These are phyloP conservation scores for Paramyrothecium roridum DNA, from an alignment of 2,329 filamentous ascomycete species.

Conservation along the genomic window DNA sequence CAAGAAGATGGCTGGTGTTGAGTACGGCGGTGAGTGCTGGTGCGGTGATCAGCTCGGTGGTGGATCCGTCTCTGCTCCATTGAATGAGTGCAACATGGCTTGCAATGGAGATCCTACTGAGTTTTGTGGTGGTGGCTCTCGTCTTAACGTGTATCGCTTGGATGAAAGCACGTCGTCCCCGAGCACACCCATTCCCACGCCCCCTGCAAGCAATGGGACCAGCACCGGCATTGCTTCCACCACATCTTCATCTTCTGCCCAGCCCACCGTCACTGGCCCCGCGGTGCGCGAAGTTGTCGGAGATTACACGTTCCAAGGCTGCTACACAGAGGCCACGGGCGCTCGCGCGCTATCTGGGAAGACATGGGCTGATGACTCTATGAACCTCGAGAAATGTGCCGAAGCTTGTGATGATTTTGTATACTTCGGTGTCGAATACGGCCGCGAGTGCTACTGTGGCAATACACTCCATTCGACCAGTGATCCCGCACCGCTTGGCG, in stretches of 20 bases:
- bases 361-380: constrained; percentile 23
- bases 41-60: constrained; percentile 24
- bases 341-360: constrained; percentile 25
- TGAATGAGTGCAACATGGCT: constrained; percentile 28
- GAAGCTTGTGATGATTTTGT: constrained; percentile 22
- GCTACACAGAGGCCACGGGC: constrained; percentile 29
- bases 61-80: constrained; percentile 23
- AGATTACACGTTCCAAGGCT: constrained; percentile 29
- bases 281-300: constrained; percentile 19
- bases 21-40: constrained; percentile 37
- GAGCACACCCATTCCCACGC: background rate
- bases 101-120: constrained; percentile 28
- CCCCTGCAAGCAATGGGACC: background rate
- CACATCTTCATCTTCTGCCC: constrained; percentile 1
- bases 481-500: constrained; percentile 21
- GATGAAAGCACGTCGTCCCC: constrained; percentile 2
- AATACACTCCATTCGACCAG: constrained; percentile 23
- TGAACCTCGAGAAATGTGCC: constrained; percentile 31
- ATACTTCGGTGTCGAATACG: constrained; percentile 32
- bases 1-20: constrained; percentile 29
- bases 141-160: constrained; percentile 30
- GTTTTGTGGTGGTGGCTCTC: constrained; percentile 29
- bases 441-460: constrained; percentile 35
- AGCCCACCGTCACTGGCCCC: constrained; percentile 10
- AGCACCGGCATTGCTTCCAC: constrained; percentile 2